These are phyloP conservation scores for Quercus suber DNA, from an alignment of 306 rosid species.

Conservation along the genomic window DNA sequence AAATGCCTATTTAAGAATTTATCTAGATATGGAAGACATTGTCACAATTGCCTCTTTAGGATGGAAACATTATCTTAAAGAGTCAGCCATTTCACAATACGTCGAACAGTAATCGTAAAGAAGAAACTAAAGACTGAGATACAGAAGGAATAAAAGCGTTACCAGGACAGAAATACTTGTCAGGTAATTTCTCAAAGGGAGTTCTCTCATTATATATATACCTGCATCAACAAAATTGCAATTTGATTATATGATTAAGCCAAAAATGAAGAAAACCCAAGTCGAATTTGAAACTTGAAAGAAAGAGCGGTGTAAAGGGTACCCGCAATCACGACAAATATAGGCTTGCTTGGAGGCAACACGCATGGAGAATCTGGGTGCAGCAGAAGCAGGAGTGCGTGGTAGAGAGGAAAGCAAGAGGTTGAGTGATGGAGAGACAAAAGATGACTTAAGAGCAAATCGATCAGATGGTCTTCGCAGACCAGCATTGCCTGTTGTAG, in stretches of 20 bases:
- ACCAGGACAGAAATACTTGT: constrained; percentile 84
- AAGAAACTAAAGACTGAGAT: not conserved
- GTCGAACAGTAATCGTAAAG: not conserved
- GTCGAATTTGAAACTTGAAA: not conserved
- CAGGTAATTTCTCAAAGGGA: constrained; percentile 75
- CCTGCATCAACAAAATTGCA: constrained; percentile 40
- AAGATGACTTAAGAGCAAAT: constrained; percentile 46
- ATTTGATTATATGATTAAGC: constrained; percentile 1
- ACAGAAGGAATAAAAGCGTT: constrained; percentile 2
- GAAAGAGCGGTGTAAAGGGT: not conserved
- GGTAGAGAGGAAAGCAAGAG: constrained; percentile 35
- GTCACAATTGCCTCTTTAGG: not conserved
- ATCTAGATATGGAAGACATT: not conserved
- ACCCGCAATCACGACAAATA: constrained; percentile 99
- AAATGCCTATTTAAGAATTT: not conserved
- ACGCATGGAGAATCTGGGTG: constrained; percentile 81
- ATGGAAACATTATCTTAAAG: not conserved
- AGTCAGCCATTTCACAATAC: not conserved
- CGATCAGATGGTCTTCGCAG: constrained; percentile 29
- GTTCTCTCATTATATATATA: constrained; percentile 83
- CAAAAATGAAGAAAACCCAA: not conserved
- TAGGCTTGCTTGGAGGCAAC: constrained; percentile 83
- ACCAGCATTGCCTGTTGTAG: constrained; percentile 33
- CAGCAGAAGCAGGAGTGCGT: constrained; percentile 17
- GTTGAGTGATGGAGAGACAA: constrained; percentile 45